Percentiles rank a stretch among this genome's conserved stretches.
Evolutionary conservation across 257 asterid genomes (phyloP).

Genomic region (Rehmannia glutinosa): DNA sequence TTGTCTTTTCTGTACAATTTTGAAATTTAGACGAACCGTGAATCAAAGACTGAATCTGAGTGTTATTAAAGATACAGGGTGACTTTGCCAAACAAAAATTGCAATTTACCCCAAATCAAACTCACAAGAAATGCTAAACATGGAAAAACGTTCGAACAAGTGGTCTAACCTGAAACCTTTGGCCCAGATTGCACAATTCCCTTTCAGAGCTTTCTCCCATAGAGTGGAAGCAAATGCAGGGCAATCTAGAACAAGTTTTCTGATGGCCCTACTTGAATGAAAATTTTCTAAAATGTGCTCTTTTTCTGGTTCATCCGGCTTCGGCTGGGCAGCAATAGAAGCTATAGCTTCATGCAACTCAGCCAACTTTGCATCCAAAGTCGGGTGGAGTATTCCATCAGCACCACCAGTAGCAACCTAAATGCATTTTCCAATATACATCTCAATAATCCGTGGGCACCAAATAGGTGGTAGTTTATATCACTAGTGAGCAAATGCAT

Average conservation of each 20-base stretch:
- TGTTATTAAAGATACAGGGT: too few relatives aligned
- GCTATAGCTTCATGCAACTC: constrained; percentile 57
- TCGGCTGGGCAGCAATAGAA: constrained; percentile 59
- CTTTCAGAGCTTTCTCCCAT: constrained; percentile 74
- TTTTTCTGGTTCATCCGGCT: constrained; percentile 41
- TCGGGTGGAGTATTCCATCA: constrained; percentile 59
- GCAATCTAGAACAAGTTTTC: constrained; percentile 73
- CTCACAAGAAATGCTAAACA: background rate
- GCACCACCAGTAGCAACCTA: constrained; percentile 81
- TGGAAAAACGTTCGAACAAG: background rate
- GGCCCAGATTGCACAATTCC: constrained; percentile 62
- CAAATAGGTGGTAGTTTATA: too few relatives aligned
- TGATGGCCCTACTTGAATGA: constrained; percentile 76
- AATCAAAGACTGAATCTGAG: too few relatives aligned
- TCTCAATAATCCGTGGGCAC: too few relatives aligned
- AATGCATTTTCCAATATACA: constrained; percentile 1
- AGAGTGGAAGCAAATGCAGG: constrained; percentile 67
- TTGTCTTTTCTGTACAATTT: too few relatives aligned
- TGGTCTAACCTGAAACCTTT: constrained; percentile 79
- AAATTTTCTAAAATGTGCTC: constrained; percentile 74
- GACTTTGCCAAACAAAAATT: too few relatives aligned
- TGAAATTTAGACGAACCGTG: too few relatives aligned
- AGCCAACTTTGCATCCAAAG: constrained; percentile 52
- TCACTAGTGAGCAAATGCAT: too few relatives aligned
- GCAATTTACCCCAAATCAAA: too few relatives aligned